phyloP scores from a whole-genome alignment of 164 flowering plant species.

The Pachysandra terminalis region DNA sequence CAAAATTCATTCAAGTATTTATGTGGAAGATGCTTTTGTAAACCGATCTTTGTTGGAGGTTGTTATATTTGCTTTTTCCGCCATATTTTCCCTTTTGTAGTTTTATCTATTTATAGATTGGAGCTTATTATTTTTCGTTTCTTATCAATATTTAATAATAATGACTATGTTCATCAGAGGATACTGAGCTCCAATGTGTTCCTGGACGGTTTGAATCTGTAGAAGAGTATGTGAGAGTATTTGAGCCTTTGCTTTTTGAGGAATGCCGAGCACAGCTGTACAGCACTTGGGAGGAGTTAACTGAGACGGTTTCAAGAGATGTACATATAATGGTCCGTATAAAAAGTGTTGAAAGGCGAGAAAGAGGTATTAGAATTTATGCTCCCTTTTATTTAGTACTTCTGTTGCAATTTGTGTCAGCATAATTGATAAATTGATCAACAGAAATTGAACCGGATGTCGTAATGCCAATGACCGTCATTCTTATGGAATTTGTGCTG shows the following conservation, averaged over 20 bases:
- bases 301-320: constrained; percentile 66
- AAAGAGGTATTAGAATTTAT: constrained; percentile 67
- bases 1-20: no score
- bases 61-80: no score
- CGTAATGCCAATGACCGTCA: not conserved
- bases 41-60: no score
- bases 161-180: constrained; percentile 43
- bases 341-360: constrained; percentile 76
- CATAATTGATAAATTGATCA: not conserved
- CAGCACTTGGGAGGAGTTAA: constrained; percentile 90
- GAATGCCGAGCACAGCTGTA: constrained; percentile 96
- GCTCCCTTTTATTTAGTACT: not conserved
- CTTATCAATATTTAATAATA: no score
- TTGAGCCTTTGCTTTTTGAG: constrained; percentile 98
- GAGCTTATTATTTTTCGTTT: no score
- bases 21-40: no score
- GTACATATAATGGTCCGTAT: constrained; percentile 67
- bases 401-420: not conserved
- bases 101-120: not conserved
- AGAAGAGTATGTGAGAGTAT: constrained; percentile 89
- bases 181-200: constrained; percentile 82
- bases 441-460: not conserved
- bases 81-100: no score
- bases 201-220: constrained; percentile 93
- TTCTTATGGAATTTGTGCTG: not conserved